phyloP scores from a whole-genome alignment of 2,329 filamentous ascomycete species.

The Aspergillus brasiliensis region DNA sequence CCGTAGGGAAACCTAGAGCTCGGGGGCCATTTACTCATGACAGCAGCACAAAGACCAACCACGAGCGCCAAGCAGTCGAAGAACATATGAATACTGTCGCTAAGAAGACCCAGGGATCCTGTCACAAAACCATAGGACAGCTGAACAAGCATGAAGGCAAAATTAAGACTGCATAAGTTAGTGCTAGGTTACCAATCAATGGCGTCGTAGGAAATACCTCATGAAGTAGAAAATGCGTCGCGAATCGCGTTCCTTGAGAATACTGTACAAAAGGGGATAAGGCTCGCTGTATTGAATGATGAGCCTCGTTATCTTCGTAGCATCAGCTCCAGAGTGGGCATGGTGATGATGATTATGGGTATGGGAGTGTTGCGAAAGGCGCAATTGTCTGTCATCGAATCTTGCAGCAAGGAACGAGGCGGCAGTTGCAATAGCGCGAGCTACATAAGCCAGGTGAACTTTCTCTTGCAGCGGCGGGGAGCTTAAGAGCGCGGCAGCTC shows the following conservation, averaged over 20 bases:
- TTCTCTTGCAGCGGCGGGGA: constrained; percentile 32
- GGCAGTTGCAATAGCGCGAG: constrained; percentile 29
- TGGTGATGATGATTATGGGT: constrained; percentile 34
- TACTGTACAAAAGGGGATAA: constrained; percentile 79
- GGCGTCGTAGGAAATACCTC: constrained; percentile 56
- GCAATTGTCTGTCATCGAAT: constrained; percentile 36
- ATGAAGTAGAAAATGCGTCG: constrained; percentile 97
- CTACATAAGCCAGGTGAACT: constrained; percentile 29
- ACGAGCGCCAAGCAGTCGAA: constrained; percentile 94
- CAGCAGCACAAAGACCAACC: constrained; percentile 86
- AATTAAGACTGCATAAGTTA: constrained; percentile 70
- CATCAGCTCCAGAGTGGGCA: constrained; percentile 44
- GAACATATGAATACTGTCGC: constrained; percentile 99
- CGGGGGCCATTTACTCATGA: constrained; percentile 95
- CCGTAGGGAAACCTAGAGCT: constrained; percentile 89
- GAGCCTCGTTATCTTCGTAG: constrained; percentile 71
- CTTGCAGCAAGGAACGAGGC: constrained; percentile 35
- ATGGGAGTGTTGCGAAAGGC: constrained; percentile 33
- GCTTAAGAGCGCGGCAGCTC: constrained; percentile 32
- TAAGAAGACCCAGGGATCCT: constrained; percentile 90
- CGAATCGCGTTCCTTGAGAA: constrained; percentile 88
- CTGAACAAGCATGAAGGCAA: constrained; percentile 92
- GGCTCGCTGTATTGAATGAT: constrained; percentile 69
- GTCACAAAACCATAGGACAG: constrained; percentile 92
- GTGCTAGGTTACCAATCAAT: constrained; percentile 3